These are phyloP conservation scores for Posidonia oceanica DNA, from an alignment of 116 monocot species.

Conservation along the genomic window DNA sequence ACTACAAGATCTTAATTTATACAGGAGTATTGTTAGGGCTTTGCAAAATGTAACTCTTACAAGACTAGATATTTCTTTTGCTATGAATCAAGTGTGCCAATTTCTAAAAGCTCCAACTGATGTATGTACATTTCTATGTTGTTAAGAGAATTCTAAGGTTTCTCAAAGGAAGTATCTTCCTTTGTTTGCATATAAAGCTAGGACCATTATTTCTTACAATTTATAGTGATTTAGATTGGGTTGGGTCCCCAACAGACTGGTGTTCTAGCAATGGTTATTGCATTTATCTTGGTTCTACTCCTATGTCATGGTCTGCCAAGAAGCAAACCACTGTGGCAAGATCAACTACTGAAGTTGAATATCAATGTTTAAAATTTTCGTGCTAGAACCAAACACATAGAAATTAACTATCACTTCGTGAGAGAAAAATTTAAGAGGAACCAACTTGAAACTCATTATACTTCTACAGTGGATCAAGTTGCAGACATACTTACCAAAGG, in stretches of 20 bases:
- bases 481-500: background rate
- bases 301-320: background rate
- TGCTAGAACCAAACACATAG: background rate
- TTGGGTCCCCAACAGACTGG: background rate
- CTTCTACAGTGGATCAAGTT: background rate
- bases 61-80: background rate
- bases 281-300: background rate
- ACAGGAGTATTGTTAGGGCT: background rate
- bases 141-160: constrained; percentile 4
- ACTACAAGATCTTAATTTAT: background rate
- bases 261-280: background rate
- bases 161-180: background rate
- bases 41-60: constrained; percentile 5
- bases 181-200: too few relatives aligned
- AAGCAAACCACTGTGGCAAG: background rate
- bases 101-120: background rate
- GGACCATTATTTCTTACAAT: too few relatives aligned
- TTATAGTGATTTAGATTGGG: constrained; percentile 1
- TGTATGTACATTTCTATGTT: background rate
- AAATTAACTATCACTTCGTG: background rate
- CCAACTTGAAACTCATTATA: background rate
- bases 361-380: background rate
- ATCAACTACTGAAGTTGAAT: background rate
- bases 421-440: background rate
- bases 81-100: background rate